phyloP scores from a whole-genome alignment of 2,329 filamentous ascomycete species.

The Trichoderma hamatum region DNA sequence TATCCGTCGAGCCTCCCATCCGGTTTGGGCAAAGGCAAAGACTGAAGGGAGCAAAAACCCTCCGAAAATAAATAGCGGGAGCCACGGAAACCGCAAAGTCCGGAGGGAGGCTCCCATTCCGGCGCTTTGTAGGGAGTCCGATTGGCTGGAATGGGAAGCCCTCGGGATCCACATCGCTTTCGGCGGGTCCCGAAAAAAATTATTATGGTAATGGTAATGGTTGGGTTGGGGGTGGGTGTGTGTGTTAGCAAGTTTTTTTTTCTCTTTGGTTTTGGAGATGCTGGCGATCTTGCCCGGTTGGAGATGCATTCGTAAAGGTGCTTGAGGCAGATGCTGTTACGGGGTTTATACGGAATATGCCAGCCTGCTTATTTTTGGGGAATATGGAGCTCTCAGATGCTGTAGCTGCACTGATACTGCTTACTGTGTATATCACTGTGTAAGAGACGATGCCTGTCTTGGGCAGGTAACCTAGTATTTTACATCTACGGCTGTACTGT shows the following conservation, averaged over 20 bases:
- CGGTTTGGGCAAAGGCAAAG: neutral
- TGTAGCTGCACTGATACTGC: neutral
- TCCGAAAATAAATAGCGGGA: slow-evolving; percentile 1
- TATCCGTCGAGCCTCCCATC: neutral
- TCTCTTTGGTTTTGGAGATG: neutral
- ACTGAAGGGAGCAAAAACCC: neutral
- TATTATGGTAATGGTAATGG: neutral
- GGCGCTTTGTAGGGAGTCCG: neutral
- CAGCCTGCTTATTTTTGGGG: neutral
- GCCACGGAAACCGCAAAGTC: slow-evolving; percentile 6
- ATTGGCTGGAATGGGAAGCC: slow-evolving; percentile 14
- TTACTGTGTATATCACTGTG: neutral
- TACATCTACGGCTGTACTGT: too few relatives aligned
- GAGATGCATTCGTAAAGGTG: neutral
- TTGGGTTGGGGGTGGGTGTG: slow-evolving; percentile 9
- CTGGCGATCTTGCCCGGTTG: neutral
- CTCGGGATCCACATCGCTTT: neutral
- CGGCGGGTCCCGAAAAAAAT: neutral
- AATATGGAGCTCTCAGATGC: neutral
- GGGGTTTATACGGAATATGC: neutral
- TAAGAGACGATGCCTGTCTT: neutral
- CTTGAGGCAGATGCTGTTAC: neutral
- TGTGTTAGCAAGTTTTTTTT: neutral
- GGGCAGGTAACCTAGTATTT: neutral
- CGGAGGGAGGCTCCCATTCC: neutral